These are phyloP conservation scores for Rhizopogon vulgaris DNA, from an alignment of 768 basidiomycete genomes.

Conservation along the genomic window DNA sequence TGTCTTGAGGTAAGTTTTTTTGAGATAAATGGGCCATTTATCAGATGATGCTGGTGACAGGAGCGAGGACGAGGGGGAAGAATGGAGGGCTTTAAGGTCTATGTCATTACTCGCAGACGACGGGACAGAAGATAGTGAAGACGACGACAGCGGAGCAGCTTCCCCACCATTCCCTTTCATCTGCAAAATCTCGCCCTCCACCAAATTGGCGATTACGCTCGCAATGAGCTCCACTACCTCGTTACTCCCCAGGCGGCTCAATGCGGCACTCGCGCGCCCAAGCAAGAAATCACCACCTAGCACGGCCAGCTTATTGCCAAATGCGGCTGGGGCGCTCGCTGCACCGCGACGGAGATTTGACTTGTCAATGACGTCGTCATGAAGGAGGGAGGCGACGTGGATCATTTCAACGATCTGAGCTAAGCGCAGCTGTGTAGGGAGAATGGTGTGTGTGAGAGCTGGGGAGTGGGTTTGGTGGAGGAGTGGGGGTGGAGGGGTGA, in stretches of 20 bases:
- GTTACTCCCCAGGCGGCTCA: slow-evolving; percentile 77
- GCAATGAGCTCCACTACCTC: slow-evolving; percentile 94
- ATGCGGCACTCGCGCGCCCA: slow-evolving; percentile 81
- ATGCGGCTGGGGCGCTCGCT: slow-evolving; percentile 65
- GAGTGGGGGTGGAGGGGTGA: slow-evolving; percentile 11
- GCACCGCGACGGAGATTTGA: slow-evolving; percentile 66
- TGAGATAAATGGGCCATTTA: slow-evolving; percentile 74
- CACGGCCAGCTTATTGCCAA: slow-evolving; percentile 91
- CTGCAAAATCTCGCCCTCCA: slow-evolving; percentile 94
- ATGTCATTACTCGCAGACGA: slow-evolving; percentile 6
- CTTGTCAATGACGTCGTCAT: slow-evolving; percentile 83
- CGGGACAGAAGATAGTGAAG: not conserved
- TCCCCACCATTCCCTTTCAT: slow-evolving; percentile 29
- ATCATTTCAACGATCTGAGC: slow-evolving; percentile 99
- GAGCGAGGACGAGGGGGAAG: slow-evolving; percentile 24
- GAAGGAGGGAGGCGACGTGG: slow-evolving; percentile 88
- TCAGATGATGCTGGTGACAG: slow-evolving; percentile 28
- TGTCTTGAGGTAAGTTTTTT: slow-evolving; percentile 91
- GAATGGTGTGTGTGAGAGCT: slow-evolving; percentile 29
- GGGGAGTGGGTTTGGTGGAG: slow-evolving; percentile 24
- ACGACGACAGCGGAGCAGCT: not conserved
- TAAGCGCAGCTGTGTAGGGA: slow-evolving; percentile 87
- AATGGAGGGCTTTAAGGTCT: slow-evolving; percentile 36
- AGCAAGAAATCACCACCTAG: slow-evolving; percentile 95
- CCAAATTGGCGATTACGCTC: slow-evolving; percentile 87